Evolutionary conservation across 2,329 filamentous ascomycete genomes (phyloP).

Genomic region (Camillea tinctor): DNA sequence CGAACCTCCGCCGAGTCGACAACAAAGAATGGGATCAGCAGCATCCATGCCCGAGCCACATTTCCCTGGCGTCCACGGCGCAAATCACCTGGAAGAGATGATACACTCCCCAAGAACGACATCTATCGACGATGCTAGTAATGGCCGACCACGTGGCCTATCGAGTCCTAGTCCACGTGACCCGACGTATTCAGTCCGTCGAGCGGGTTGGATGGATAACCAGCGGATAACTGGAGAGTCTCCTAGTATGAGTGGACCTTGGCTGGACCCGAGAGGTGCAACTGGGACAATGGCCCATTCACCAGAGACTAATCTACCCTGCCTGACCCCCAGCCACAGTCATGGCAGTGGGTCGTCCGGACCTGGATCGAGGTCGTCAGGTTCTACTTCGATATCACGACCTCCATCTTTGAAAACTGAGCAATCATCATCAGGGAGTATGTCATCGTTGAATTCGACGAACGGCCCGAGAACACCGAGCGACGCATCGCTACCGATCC

Average conservation of each 20-base stretch:
- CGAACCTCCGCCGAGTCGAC: slow-evolving; percentile 46
- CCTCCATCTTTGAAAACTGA: slow-evolving; percentile 46
- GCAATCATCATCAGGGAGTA: slow-evolving; percentile 44
- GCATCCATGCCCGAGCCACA: slow-evolving; percentile 47
- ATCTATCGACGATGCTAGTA: slow-evolving; percentile 34
- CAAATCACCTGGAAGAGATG: slow-evolving; percentile 41
- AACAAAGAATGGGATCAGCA: slow-evolving; percentile 48
- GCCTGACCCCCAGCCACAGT: slow-evolving; percentile 17
- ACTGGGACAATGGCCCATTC: slow-evolving; percentile 21
- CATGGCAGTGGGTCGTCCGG: slow-evolving; percentile 12
- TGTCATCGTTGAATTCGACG: slow-evolving; percentile 41
- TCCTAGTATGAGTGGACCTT: slow-evolving; percentile 14
- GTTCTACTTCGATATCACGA: slow-evolving; percentile 29
- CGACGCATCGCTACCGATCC: slow-evolving; percentile 54
- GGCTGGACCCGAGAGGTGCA: slow-evolving; percentile 26
- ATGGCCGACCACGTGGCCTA: slow-evolving; percentile 23
- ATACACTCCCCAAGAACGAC: slow-evolving; percentile 42
- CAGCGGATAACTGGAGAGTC: slow-evolving; percentile 19
- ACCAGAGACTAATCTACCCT: slow-evolving; percentile 23
- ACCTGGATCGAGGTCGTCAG: slow-evolving; percentile 22
- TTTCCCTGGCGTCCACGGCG: slow-evolving; percentile 36
- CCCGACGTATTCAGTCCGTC: slow-evolving; percentile 16
- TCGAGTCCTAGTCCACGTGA: slow-evolving; percentile 31
- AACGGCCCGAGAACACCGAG: slow-evolving; percentile 44
- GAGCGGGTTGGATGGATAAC: slow-evolving; percentile 21